Base-by-base conservation (phyloP, 768 basidiomycete species). In the Peribolospora baueri region DNA sequence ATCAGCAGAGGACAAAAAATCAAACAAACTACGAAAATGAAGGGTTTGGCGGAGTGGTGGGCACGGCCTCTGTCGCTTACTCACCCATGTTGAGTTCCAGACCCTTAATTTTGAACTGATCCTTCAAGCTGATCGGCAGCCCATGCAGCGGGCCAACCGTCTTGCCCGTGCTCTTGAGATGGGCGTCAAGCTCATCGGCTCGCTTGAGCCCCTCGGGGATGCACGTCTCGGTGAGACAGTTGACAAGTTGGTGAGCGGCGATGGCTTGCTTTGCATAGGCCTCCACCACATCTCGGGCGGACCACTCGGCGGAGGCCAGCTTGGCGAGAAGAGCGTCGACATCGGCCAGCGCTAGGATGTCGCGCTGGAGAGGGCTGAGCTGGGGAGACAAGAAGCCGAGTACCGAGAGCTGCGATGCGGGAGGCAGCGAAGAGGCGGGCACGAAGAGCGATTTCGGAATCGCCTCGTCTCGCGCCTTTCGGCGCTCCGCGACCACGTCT, bases 201-300 rank as follows among this genome's bases (percentile, higher is more conserved):
- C 77, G 71, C 10, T 66, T 68, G 4, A 83, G 68, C 0, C 81
- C 84, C 4, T 73, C 71, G 36, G 84, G 79, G 52, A 84, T 73
- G 61, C 82, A 84, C n/a, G 84, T 77, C 65, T 85, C 83, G 0
- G 83, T 85, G 43, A 86, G 63, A 63, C 41, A n/a, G 64, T 74
- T 62, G 54, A 82, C 81, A 11, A 84, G 64, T 60, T 84, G 82
- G 49, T 87, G 83, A 3, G 83, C 83, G 48, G 87, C 66, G 48
- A 82, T 73, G 0, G 84, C 84, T 47, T 82, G 70, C 66, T 84
- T 84, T 60, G 74, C 77, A 67, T 79, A 85, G 0, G 83, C 81
- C 0, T 70, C 76, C 0, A 78, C 80, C 3, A 84, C 81, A 11
- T 76, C 74, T 2, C 81, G 74, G 2, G 80, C 70, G 0, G 79